These are phyloP conservation scores for Phytophthora europaea DNA, from an alignment of 352 stramenopile genomes.

Conservation along the genomic window DNA sequence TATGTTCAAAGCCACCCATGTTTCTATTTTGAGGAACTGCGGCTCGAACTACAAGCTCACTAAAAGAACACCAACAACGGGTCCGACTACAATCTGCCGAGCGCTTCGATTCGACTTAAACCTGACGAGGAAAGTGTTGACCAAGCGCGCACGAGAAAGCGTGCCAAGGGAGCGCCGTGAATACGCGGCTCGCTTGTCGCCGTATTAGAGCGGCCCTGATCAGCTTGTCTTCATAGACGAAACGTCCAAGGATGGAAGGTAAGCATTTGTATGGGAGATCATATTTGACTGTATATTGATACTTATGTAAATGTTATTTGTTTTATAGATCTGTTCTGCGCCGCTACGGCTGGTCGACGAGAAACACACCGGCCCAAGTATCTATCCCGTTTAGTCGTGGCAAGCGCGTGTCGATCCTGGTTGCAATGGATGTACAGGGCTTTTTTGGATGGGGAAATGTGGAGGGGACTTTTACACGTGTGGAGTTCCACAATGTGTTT, in stretches of 20 bases:
- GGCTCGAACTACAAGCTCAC: neutral
- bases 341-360: neutral
- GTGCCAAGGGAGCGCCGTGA: constrained; percentile 9
- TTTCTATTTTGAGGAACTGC: constrained; percentile 18
- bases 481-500: constrained; percentile 89
- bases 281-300: too few relatives aligned
- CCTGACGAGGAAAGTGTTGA: constrained; percentile 16
- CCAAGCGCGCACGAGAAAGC: constrained; percentile 15
- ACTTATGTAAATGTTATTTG: too few relatives aligned
- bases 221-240: constrained; percentile 21
- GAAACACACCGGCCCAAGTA: neutral
- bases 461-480: constrained; percentile 64
- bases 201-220: constrained; percentile 32
- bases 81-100: constrained; percentile 23
- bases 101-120: constrained; percentile 15
- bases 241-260: constrained; percentile 29
- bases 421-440: constrained; percentile 18
- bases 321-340: neutral
- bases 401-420: constrained; percentile 25
- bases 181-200: constrained; percentile 10
- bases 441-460: constrained; percentile 25
- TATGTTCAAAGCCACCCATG: too few relatives aligned
- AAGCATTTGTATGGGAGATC: neutral
- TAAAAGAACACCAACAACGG: constrained; percentile 1
- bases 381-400: neutral